These are phyloP conservation scores for Trichoderma citrinoviride DNA, from an alignment of 2,329 filamentous ascomycete species.

Conservation along the genomic window DNA sequence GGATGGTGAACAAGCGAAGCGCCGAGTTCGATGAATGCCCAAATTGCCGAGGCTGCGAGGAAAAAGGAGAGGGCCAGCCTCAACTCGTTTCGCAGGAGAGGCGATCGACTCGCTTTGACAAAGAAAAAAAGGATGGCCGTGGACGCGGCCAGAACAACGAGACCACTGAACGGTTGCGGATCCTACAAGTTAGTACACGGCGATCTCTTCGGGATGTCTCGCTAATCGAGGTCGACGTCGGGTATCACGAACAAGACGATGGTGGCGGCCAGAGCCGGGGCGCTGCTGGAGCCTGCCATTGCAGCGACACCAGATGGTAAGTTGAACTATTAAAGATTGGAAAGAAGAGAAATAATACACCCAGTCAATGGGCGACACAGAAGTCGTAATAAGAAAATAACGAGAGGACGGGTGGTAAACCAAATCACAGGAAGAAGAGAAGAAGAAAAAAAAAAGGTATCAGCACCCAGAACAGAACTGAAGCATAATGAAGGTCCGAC, in stretches of 20 bases:
- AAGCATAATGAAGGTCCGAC: slow-evolving; percentile 21
- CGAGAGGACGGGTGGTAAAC: slow-evolving; percentile 27
- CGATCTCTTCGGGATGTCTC: neutral
- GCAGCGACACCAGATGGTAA: slow-evolving; percentile 26
- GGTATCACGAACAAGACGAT: slow-evolving; percentile 46
- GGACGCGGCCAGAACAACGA: slow-evolving; percentile 52
- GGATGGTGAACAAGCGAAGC: slow-evolving; percentile 47
- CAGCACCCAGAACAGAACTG: slow-evolving; percentile 22
- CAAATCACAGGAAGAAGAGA: slow-evolving; percentile 15
- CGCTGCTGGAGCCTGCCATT: slow-evolving; percentile 47
- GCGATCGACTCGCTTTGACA: slow-evolving; percentile 47
- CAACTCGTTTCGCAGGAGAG: slow-evolving; percentile 55
- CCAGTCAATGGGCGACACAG: slow-evolving; percentile 46
- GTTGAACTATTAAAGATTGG: slow-evolving; percentile 32
- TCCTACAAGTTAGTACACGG: slow-evolving; percentile 30
- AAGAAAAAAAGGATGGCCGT: slow-evolving; percentile 47
- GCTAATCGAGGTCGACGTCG: slow-evolving; percentile 36
- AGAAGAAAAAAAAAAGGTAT: slow-evolving; percentile 22
- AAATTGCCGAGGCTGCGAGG: slow-evolving; percentile 50
- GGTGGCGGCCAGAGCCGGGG: slow-evolving; percentile 51
- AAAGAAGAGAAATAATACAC: slow-evolving; percentile 34
- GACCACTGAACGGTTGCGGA: slow-evolving; percentile 39
- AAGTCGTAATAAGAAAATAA: slow-evolving; percentile 21
- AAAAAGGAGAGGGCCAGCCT: slow-evolving; percentile 63
- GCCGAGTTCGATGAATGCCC: slow-evolving; percentile 53